Conservation (phyloP, 2,329 filamentous ascomycete genomes). For the Helicocarpus griseus region DNA sequence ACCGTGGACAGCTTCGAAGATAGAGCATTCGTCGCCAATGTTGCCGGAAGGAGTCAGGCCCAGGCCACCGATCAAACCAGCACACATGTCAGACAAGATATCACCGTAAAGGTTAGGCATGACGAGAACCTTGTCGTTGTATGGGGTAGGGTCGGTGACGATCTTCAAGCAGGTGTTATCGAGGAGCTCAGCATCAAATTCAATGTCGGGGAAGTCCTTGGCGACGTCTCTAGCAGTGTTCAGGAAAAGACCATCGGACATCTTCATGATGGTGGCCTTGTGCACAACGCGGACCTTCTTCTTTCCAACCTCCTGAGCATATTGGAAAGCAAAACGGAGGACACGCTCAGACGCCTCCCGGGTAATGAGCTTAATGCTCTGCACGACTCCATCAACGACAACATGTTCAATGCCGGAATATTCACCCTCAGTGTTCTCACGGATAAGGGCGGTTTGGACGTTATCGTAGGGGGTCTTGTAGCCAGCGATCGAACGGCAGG, state of each 20-base stretch:
- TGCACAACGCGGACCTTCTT: constrained; percentile 96
- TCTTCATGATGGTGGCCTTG: constrained; percentile 99
- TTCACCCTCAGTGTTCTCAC: constrained; percentile 99
- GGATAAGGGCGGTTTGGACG: constrained; percentile 94
- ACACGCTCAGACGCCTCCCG: constrained; percentile 90
- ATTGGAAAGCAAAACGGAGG: constrained; percentile 95
- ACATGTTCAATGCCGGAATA: constrained; percentile 99
- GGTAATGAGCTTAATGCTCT: constrained; percentile 99
- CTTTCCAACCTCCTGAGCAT: constrained; percentile 85
- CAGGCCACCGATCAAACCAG: constrained; percentile 93
- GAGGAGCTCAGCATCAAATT: constrained; percentile 95
- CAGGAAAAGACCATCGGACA: constrained; percentile 97
- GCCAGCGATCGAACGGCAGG: constrained; percentile 91
- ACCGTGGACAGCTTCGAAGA: constrained; percentile 98
- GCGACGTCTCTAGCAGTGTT: constrained; percentile 73
- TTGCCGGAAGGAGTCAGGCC: constrained; percentile 96
- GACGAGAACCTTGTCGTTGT: constrained; percentile 99
- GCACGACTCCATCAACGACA: constrained; percentile 93
- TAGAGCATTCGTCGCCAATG: constrained; percentile 98
- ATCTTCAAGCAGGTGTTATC: constrained; percentile 99
- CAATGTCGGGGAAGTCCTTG: constrained; percentile 91
- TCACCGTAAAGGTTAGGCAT: constrained; percentile 98
- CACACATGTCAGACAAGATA: constrained; percentile 99
- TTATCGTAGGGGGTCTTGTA: constrained; percentile 98
- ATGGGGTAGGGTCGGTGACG: constrained; percentile 88